Conservation (phyloP, 805 yeast species). For the Lipomyces orientalis region DNA sequence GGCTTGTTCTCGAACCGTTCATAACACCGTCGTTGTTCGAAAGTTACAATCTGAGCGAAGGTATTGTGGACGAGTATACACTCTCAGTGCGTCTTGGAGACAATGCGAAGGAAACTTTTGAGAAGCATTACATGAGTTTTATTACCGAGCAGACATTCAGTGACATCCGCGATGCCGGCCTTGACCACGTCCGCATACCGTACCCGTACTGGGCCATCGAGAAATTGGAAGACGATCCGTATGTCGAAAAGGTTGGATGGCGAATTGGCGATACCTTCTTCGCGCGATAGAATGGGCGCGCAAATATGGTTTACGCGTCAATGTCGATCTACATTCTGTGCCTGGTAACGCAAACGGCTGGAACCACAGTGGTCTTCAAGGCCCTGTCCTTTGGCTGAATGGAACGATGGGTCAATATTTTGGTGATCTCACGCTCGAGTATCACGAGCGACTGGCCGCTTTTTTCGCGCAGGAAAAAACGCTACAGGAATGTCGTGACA, state of each 20-base stretch:
- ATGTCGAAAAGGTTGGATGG: slow-evolving; percentile 64
- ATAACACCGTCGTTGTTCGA: slow-evolving; percentile 80
- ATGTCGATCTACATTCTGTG: slow-evolving; percentile 80
- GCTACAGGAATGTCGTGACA: slow-evolving; percentile 70
- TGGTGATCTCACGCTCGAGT: slow-evolving; percentile 54
- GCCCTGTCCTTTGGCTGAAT: slow-evolving; percentile 50
- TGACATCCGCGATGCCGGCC: slow-evolving; percentile 63
- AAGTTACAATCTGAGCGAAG: slow-evolving; percentile 40
- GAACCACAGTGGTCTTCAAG: slow-evolving; percentile 77
- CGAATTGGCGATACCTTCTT: slow-evolving; percentile 64
- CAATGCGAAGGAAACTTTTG: slow-evolving; percentile 57
- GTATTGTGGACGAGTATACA: slow-evolving; percentile 77
- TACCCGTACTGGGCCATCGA: slow-evolving; percentile 94
- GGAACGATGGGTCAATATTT: slow-evolving; percentile 54
- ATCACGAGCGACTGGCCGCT: slow-evolving; percentile 58
- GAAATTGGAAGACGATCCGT: slow-evolving; percentile 70
- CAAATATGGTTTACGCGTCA: slow-evolving; percentile 62
- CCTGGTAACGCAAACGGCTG: slow-evolving; percentile 90
- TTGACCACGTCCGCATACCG: slow-evolving; percentile 88
- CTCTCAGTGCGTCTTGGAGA: slow-evolving; percentile 63
- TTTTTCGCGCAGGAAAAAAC: slow-evolving; percentile 68
- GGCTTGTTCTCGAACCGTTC: slow-evolving; percentile 85
- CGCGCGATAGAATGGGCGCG: slow-evolving; percentile 72
- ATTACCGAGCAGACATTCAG: slow-evolving; percentile 73
- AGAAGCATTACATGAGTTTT: slow-evolving; percentile 80